Evolutionary conservation across 2,329 filamentous ascomycete genomes (phyloP), one percentile per base, ranked within the genome.

Genomic region (Colletotrichum somersetense): DNA sequence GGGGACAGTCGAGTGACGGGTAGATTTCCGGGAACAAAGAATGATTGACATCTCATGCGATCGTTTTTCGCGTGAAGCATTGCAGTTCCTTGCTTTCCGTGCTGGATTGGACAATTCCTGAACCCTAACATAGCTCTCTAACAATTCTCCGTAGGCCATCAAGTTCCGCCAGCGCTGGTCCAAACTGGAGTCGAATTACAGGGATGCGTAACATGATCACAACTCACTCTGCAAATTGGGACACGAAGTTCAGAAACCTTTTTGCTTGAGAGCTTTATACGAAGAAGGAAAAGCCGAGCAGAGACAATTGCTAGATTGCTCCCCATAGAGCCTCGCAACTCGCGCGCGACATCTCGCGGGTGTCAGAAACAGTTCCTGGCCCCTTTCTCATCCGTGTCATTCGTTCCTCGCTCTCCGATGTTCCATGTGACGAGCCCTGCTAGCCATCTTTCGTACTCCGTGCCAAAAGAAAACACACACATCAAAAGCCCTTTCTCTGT

Each of bases 11-110:
- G 62, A 52, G 35, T 50, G 35, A 35, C 26, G 65, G 53, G 42
- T 55, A 68, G 38, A 52, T 40, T 62, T 52, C 46, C 62, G 7
- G 48, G 38, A 12, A 67, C 59, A 58, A 68, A 59, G 55, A 70
- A 68, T 42, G 65, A 72, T 58, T 46, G 46, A 42, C 6, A 53
- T 10, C 23, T n/a, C 6, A 12, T 10, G 38, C 46, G 10, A 52
- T 12, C n/a, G 14, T 33, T 18, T 38, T 33, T 18, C 16, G 33
- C n/a, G n/a, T 20, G 33, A 63, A 42, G 1, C 20, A 1, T 14
- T 10, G 16, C 16, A 30, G 18, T 10, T 14, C 5, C 5, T 20
- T 30, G n/a, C 6, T 20, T 50, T 1, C 16, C 40, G 26, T n/a
- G 16, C 10, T 20, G 7, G 11, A 33, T 16, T 38, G n/a, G 1